Conservation (phyloP, 2,329 filamentous ascomycete species). For the Cordyceps javanica region DNA sequence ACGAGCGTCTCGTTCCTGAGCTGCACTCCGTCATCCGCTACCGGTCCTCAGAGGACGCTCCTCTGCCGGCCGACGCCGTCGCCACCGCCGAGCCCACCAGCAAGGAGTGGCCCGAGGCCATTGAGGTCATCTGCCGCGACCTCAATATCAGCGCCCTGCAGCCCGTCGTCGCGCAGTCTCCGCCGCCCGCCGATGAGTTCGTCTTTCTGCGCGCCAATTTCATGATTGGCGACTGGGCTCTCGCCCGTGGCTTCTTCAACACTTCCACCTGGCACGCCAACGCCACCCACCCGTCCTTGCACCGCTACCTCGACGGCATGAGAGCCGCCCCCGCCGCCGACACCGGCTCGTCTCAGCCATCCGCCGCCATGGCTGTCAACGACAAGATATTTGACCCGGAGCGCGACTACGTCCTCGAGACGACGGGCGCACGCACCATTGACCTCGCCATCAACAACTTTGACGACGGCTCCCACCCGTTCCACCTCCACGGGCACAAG, state of each 20-base stretch:
- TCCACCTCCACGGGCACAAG: slow-evolving; percentile 55
- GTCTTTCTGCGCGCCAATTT: slow-evolving; percentile 47
- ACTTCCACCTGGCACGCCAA: slow-evolving; percentile 41
- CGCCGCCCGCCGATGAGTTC: slow-evolving; percentile 33
- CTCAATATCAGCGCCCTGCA: slow-evolving; percentile 44
- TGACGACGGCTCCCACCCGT: slow-evolving; percentile 41
- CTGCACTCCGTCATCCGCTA: slow-evolving; percentile 28
- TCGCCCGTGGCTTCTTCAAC: slow-evolving; percentile 51
- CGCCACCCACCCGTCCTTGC: slow-evolving; percentile 28
- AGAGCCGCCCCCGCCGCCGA: too few relatives aligned
- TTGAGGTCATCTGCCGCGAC: slow-evolving; percentile 45
- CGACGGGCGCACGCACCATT: slow-evolving; percentile 44
- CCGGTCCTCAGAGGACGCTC: neutral
- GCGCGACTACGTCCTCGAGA: slow-evolving; percentile 40
- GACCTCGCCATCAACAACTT: slow-evolving; percentile 55
- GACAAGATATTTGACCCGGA: slow-evolving; percentile 25
- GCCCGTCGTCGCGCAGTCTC: slow-evolving; percentile 28
- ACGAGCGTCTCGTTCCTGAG: slow-evolving; percentile 25
- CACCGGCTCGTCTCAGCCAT: neutral
- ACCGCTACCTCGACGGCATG: slow-evolving; percentile 27
- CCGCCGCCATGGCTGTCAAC: slow-evolving; percentile 19
- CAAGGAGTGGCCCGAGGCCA: slow-evolving; percentile 42
- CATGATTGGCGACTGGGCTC: slow-evolving; percentile 46
- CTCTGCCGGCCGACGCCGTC: neutral
- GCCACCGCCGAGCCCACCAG: slow-evolving; percentile 27